Evolutionary conservation across 192 early-diverging fungal species (phyloP), one percentile per base, ranked within the genome.

Genomic region (Coemansia sp.): DNA sequence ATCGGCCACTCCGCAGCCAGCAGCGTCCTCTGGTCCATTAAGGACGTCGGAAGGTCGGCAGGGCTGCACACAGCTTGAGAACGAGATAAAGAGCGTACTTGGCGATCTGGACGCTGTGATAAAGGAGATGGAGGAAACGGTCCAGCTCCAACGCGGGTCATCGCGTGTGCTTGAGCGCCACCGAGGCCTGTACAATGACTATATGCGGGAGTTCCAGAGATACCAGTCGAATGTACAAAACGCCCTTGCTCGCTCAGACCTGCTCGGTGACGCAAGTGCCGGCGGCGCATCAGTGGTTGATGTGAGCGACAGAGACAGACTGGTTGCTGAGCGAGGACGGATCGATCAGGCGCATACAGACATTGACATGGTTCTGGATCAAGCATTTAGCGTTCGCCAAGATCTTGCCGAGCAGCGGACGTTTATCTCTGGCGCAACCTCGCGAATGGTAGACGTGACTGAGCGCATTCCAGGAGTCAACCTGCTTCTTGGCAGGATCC

Each of bases 351-450:
- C 79, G 17, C 79, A 81, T 41, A 63, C 67, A 5, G 68, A 74
- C n/a, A 81, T 81, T 40, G 79, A 81, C 27, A 75, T 75, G 69
- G 68, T 74, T 19, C 44, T 81, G 61, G 79, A 81, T 11, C 72
- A 81, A 42, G 79, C 79, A 1, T 81, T 74, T 50, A 68, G 65
- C 30, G 72, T 81, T 17, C 64, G 68, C 6, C 68, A 67, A 36
- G 79, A 81, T 13, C 66, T 81, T 23, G 57, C 40, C 3, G 72
- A 81, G 45, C 79, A 81, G 61, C 56, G 72, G 19, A 42, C 61
- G 15, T 30, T 75, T 28, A 57, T 81, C 19, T 44, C 65, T 29
- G 64, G 72, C 0, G 65, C 59, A 0, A 72, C 72, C 6, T 53
- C 59, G 14, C 45, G 50, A 29, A 57, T 81, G 67, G 78, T 74